Base-by-base conservation (phyloP, 768 basidiomycete species). In the Serendipita indica region DNA sequence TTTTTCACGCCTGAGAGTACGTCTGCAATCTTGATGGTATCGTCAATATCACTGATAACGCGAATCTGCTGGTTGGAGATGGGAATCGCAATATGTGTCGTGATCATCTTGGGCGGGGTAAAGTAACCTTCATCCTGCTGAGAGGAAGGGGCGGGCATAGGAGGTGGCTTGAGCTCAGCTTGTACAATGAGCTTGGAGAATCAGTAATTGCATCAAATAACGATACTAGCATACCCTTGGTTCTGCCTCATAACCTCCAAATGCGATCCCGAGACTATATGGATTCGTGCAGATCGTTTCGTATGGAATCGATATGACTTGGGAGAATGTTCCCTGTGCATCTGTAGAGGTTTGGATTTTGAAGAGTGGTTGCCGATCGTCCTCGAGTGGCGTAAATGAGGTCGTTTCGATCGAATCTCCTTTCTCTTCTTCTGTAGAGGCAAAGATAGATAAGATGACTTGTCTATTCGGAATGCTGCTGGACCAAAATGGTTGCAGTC, bases 21-120 rank as follows among this genome's bases (percentile, higher is more conserved):
- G 45, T 84, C 82, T 0, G 90, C 84, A 25, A 76, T 66, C 66
- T 93, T 93, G 59, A 96, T 76, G 0, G 93, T 97, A 69, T 97
- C 93, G 66, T 97, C 93, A 39, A 97, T 85, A 64, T 97, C 93
- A 5, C 90, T 93, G 13, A 97, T 84, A 58, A 94, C 79, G 16
- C 89, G 82, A 13, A 93, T 69, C 1, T 78, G 77, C 2, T 79
- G 77, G 64, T 81, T 72, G 0, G 83, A 79, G 33, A 89, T 74
- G 22, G 72, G 69, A 3, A 73, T 61, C 0, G 61, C 52, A 10
- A 71, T 64, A 3, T 63, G 52, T 1, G 68, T 45, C 1, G 58
- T 61, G 6, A 65, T 54, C 32, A 28, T 22, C 25, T 54, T 54
- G 22, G 49, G 49, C n/a, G 25, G 3, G 10, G 10, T 10, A 16